These are phyloP conservation scores for Penicillium palitans DNA, from an alignment of 2,329 filamentous ascomycete genomes.

Conservation along the genomic window DNA sequence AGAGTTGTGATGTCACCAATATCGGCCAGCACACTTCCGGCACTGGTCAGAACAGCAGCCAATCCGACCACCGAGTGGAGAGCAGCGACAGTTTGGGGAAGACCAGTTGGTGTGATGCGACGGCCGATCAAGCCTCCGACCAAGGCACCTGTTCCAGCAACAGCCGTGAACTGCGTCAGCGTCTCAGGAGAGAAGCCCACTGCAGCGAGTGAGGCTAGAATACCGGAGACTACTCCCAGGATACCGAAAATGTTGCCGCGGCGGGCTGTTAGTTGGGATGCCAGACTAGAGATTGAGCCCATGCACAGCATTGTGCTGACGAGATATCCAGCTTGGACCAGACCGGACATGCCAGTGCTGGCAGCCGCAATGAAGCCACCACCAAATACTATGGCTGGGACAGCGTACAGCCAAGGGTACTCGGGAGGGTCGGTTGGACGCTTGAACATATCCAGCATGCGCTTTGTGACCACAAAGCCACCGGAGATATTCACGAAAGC, in stretches of 20 bases:
- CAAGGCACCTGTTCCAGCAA: constrained; percentile 71
- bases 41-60: constrained; percentile 82
- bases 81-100: constrained; percentile 86
- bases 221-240: constrained; percentile 77
- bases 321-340: constrained; percentile 85
- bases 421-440: constrained; percentile 82
- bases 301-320: constrained; percentile 84
- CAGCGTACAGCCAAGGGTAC: constrained; percentile 81
- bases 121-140: constrained; percentile 75
- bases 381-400: constrained; percentile 74
- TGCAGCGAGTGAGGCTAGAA: constrained; percentile 77
- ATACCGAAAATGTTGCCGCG: constrained; percentile 86
- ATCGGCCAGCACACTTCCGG: constrained; percentile 78
- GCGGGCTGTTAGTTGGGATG: constrained; percentile 78
- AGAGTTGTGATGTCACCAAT: constrained; percentile 70
- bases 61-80: constrained; percentile 88
- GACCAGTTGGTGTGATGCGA: constrained; percentile 81
- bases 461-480: constrained; percentile 87
- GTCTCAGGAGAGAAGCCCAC: constrained; percentile 79
- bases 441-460: constrained; percentile 92
- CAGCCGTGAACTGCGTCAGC: constrained; percentile 73
- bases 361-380: constrained; percentile 79
- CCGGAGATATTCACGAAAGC: constrained; percentile 88
- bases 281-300: constrained; percentile 75
- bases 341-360: constrained; percentile 75